A percentile compares a stretch with the other conserved stretches of the same genome.
phyloP scores from a whole-genome alignment of 257 asterid genomes.

The Petunia secreta region DNA sequence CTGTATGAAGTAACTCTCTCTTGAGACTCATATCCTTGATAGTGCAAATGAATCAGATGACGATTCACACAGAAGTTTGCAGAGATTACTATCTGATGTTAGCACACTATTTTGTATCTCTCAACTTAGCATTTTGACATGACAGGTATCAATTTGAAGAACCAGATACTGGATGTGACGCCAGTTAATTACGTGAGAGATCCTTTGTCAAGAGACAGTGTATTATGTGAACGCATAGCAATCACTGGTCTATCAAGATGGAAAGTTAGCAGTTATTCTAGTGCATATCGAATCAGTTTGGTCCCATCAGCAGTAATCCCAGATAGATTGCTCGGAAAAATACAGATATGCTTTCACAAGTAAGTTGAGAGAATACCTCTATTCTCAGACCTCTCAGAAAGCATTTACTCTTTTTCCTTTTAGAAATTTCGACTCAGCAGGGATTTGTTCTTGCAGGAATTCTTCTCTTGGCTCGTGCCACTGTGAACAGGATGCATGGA shows the following conservation, averaged over 20 bases:
- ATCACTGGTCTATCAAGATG: slow-evolving; percentile 73
- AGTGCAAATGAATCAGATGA: slow-evolving; percentile 7
- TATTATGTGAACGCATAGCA: slow-evolving; percentile 66
- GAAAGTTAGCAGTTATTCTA: slow-evolving; percentile 67
- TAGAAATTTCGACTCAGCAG: neutral
- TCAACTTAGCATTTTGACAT: neutral
- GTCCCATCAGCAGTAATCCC: slow-evolving; percentile 67
- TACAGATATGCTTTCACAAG: slow-evolving; percentile 79
- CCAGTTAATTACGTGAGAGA: slow-evolving; percentile 48
- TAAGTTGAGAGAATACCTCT: slow-evolving; percentile 36
- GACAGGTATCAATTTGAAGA: slow-evolving; percentile 58
- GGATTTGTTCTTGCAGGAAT: slow-evolving; percentile 61
- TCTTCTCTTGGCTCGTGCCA: slow-evolving; percentile 71
- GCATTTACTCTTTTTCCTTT: neutral
- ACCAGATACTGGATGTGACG: slow-evolving; percentile 60
- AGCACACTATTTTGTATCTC: slow-evolving; percentile 8
- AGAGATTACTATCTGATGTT: neutral
- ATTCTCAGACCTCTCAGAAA: neutral
- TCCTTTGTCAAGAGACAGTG: slow-evolving; percentile 43
- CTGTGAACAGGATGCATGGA: slow-evolving; percentile 72
- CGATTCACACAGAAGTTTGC: neutral
- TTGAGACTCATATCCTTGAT: slow-evolving; percentile 11
- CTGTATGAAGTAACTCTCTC: neutral
- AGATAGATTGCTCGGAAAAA: slow-evolving; percentile 59
- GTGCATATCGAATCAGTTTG: slow-evolving; percentile 62